These are phyloP conservation scores for Rhizopus arrhizus DNA, from an alignment of 371 early-diverging fungal genomes.

Conservation along the genomic window DNA sequence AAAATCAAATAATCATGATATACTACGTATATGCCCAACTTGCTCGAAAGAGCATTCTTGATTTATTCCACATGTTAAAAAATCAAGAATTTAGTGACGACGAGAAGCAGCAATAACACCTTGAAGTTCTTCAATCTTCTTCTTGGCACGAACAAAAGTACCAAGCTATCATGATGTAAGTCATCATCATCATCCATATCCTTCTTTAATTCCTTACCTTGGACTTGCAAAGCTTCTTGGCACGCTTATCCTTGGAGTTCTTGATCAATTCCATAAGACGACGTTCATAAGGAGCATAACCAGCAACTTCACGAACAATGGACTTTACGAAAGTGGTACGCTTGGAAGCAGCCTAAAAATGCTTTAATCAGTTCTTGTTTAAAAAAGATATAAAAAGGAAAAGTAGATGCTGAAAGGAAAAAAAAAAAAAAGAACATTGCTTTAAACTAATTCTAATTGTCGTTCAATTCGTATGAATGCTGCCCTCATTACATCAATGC, in stretches of 20 bases:
- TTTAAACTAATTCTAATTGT: too few species aligned
- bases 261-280: conserved; percentile 99
- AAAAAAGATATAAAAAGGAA: background rate
- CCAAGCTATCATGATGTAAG: conserved; percentile 94
- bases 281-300: conserved; percentile 98
- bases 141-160: conserved; percentile 96
- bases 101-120: conserved; percentile 94
- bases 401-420: background rate
- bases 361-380: background rate
- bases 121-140: conserved; percentile 97
- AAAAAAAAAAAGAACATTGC: background rate
- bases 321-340: conserved; percentile 90
- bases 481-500: too few species aligned
- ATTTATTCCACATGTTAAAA: too few species aligned
- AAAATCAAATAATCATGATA: background rate
- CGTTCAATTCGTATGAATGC: too few species aligned
- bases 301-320: conserved; percentile 95
- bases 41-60: too few species aligned
- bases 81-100: conserved; percentile 54
- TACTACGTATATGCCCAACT: background rate
- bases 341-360: conserved; percentile 71
- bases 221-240: conserved; percentile 97
- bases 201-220: conserved; percentile 76
- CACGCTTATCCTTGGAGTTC: conserved; percentile 99
- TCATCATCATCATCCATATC: conserved; percentile 66